phyloP scores from a whole-genome alignment of 208 protist species.

The Acanthamoeba castellanii region DNA sequence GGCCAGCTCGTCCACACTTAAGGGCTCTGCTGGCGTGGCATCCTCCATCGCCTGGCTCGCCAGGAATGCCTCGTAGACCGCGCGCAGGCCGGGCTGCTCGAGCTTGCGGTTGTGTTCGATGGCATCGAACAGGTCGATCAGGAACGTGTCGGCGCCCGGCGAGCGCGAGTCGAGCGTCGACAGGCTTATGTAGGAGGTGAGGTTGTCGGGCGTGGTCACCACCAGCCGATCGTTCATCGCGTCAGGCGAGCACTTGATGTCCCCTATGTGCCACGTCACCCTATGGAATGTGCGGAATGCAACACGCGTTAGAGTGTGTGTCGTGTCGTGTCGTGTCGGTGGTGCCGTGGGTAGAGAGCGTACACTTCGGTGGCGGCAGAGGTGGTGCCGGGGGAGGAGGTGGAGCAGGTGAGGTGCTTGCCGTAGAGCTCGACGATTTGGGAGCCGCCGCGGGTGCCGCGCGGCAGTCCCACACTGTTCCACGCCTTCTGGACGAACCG shows the following conservation, averaged over 20 bases:
- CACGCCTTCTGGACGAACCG: not conserved
- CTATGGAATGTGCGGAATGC: not conserved
- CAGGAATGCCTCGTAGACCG: not conserved
- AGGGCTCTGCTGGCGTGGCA: not conserved
- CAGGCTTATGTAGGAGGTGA: not conserved
- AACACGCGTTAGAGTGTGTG: not conserved
- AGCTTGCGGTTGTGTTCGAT: not conserved
- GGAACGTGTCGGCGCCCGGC: not conserved
- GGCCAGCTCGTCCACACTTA: not conserved
- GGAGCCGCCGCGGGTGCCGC: not conserved
- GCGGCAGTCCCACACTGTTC: not conserved
- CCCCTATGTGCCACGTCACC: not conserved
- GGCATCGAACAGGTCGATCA: not conserved
- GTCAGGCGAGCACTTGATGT: not conserved
- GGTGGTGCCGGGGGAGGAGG: not conserved
- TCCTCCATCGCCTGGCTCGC: not conserved
- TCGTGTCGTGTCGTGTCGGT: not conserved
- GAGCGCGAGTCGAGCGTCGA: not conserved
- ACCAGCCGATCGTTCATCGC: not conserved
- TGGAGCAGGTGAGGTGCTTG: not conserved
- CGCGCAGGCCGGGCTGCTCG: not conserved
- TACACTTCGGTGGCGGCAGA: not conserved
- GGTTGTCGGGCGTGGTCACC: not conserved
- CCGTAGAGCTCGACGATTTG: constrained; percentile 6
- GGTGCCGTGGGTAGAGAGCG: not conserved